Evolutionary conservation across 495 filamentous ascomycete genomes (phyloP).

Genomic region (Extremus antarcticus): DNA sequence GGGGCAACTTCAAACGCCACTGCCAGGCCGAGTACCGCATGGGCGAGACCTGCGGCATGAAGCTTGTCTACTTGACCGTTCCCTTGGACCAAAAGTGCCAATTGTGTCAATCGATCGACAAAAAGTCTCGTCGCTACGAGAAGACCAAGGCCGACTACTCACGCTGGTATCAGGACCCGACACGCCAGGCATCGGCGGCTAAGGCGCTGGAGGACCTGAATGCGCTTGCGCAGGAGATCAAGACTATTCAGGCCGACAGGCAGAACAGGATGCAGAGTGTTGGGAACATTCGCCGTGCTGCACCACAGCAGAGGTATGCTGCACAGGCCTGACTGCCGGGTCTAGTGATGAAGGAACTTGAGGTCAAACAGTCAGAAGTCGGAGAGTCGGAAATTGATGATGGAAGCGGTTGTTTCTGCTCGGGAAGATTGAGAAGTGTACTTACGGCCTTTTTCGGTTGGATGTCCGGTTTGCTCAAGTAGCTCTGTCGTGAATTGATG

Average conservation of each 20-base stretch:
- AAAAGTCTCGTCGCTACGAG: constrained; percentile 57
- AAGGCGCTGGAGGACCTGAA: constrained; percentile 16
- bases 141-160: constrained; percentile 13
- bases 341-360: neutral
- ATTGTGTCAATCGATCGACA: constrained; percentile 83
- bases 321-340: neutral
- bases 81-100: constrained; percentile 55
- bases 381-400: too few species aligned
- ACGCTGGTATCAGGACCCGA: constrained; percentile 13
- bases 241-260: constrained; percentile 9
- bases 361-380: neutral
- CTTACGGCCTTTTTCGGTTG: neutral
- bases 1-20: constrained; percentile 88
- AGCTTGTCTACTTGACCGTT: constrained; percentile 65
- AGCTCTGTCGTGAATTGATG: neutral
- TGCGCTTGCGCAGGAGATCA: constrained; percentile 10
- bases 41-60: constrained; percentile 96
- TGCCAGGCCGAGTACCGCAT: constrained; percentile 95
- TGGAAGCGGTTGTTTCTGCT: neutral
- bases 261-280: constrained; percentile 4
- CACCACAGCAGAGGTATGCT: neutral
- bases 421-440: neutral
- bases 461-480: neutral
- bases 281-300: constrained; percentile 8
- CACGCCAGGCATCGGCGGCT: constrained; percentile 12